These are phyloP conservation scores for Nakazawaea wickerhamii DNA, from an alignment of 805 yeast genomes.

Conservation along the genomic window DNA sequence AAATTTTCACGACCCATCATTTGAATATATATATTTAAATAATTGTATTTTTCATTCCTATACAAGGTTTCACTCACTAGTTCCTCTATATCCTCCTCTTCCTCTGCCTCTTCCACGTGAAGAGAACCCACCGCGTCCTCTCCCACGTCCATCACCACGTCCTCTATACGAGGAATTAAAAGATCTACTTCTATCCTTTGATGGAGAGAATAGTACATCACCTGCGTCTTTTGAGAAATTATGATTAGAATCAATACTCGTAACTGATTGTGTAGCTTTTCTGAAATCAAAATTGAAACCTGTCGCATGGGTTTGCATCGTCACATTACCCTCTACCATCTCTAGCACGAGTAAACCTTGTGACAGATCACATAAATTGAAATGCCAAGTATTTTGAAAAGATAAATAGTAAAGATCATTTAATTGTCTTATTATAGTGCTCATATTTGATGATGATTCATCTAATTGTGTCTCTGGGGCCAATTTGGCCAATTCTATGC, in stretches of 20 bases:
- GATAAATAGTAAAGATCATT: conserved; percentile 60
- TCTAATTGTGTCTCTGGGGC: neutral
- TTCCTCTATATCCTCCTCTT: conserved; percentile 9
- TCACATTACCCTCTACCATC: conserved; percentile 40
- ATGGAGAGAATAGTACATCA: neutral
- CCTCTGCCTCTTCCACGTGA: conserved; percentile 11
- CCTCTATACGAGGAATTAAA: conserved; percentile 5
- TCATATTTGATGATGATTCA: conserved; percentile 20
- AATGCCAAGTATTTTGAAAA: conserved; percentile 74
- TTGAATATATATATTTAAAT: too few relatives aligned
- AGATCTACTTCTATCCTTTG: conserved; percentile 3
- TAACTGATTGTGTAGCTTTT: neutral
- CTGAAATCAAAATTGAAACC: conserved; percentile 64
- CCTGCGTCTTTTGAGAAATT: neutral
- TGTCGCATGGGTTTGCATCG: conserved; percentile 45
- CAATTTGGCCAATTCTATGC: conserved; percentile 1
- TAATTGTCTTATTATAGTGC: conserved; percentile 39
- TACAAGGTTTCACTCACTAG: conserved; percentile 1
- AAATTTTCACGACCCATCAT: neutral
- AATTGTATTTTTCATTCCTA: too few relatives aligned
- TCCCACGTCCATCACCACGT: conserved; percentile 10
- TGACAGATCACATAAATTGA: conserved; percentile 59
- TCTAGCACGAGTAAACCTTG: conserved; percentile 44
- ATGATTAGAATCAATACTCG: neutral
- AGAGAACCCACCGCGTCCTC: conserved; percentile 8